Base-by-base conservation (phyloP, 192 early-diverging fungal genomes). In the Backusella circina region DNA sequence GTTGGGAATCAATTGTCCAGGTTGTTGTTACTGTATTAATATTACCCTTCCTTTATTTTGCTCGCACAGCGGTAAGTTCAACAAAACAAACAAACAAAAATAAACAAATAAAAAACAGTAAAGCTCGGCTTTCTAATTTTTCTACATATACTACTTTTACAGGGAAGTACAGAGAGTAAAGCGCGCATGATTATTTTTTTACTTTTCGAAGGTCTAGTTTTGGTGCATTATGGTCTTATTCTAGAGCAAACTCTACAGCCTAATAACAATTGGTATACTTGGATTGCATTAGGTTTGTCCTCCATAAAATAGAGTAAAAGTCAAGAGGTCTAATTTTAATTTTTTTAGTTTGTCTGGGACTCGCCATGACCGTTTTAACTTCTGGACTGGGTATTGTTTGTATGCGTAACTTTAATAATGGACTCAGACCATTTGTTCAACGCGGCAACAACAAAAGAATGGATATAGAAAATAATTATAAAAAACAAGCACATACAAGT, bases 401-500 rank as follows among this genome's bases (percentile, higher is more conserved):
- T 35, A 79, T 78, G 77, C 70, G 68, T 31, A 83, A 83, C 66
- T 83, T 83, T 65, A 72, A 70, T 23, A 79, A 83, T 38, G 81
- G 81, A 13, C 61, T 83, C 21, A 72, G 76, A 33, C 81, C 81
- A 33, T 80, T 70, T 70, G 75, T 80, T 54, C 79, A 80, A 47
- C 75, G 79, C 16, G 79, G 79, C n/a, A 12, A 23, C 33, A 32
- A 36, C 33, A 36, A 68, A 32, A 21, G 33, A 26, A 68, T 35
- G 30, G 66, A 67, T 35, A 33, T 37, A 23, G 37, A 68, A 36
- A 68, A 68, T 68, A 68, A 68, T 68, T 68, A 38, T 38, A 68
- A 35, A 68, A 68, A 68, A 23, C 33, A 68, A 38, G n/a, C 67
- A 61, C 54, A 61, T 8, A 28, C 10, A 28, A 61, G 54, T 28